phyloP scores from a whole-genome alignment of 495 filamentous ascomycete genomes.

The Penicillium lividum region DNA sequence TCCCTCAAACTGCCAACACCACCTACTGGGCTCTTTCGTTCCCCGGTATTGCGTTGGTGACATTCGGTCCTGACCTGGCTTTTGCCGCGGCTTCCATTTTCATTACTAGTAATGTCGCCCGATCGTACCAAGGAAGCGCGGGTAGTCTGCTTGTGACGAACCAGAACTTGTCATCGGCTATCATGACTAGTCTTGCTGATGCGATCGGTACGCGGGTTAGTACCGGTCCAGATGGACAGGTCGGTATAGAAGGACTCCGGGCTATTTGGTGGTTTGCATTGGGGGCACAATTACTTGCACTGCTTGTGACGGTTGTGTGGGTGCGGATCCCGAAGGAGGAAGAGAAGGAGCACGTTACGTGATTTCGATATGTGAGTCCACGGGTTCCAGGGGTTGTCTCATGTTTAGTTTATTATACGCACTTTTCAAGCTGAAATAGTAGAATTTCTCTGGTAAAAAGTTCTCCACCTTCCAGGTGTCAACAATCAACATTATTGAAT shows the following conservation, averaged over 20 bases:
- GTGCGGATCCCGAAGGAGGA: constrained; percentile 51
- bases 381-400: too few species aligned
- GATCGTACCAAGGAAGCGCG: constrained; percentile 31
- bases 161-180: constrained; percentile 36
- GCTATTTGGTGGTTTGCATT: constrained; percentile 53
- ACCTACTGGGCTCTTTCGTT: constrained; percentile 35
- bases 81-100: constrained; percentile 37
- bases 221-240: constrained; percentile 31
- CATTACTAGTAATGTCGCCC: constrained; percentile 32
- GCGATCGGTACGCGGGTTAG: constrained; percentile 45
- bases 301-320: constrained; percentile 39
- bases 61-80: constrained; percentile 34
- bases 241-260: constrained; percentile 40
- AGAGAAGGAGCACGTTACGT: constrained; percentile 50
- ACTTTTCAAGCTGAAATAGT: too few species aligned
- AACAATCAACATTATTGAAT: too few species aligned
- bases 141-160: constrained; percentile 31
- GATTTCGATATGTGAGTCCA: neutral
- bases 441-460: too few species aligned
- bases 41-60: constrained; percentile 27
- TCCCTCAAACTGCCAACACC: constrained; percentile 30
- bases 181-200: constrained; percentile 47
- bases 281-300: constrained; percentile 35
- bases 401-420: too few species aligned
- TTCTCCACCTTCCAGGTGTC: too few species aligned